Percentiles rank a stretch among this genome's conserved stretches.
Conservation (phyloP, 441 rosid species). For the Gossypium lobatum region DNA sequence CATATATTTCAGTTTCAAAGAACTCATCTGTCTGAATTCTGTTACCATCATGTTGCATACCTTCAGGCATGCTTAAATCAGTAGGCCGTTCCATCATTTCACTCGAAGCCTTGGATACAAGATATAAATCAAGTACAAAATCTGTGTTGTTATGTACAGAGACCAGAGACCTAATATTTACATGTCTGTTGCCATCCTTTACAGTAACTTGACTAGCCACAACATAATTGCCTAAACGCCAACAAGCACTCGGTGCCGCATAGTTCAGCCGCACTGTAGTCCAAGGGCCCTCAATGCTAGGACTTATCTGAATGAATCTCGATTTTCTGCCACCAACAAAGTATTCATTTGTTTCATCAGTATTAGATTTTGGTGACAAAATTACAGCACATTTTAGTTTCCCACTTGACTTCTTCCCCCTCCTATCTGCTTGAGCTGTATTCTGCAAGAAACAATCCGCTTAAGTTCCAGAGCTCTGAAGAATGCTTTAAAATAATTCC, state of each 20-base stretch:
- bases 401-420: constrained; percentile 33
- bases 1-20: constrained; percentile 50
- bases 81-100: constrained; percentile 18
- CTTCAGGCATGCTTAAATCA: constrained; percentile 29
- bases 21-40: constrained; percentile 38
- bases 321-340: constrained; percentile 38
- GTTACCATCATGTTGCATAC: constrained; percentile 22
- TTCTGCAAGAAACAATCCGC: constrained; percentile 40
- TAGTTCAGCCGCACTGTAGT: constrained; percentile 86
- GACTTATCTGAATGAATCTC: constrained; percentile 93
- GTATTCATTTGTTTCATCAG: constrained; percentile 35
- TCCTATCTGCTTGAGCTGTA: constrained; percentile 32
- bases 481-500: not conserved
- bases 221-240: constrained; percentile 89
- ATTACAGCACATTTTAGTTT: constrained; percentile 74
- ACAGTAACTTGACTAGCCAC: constrained; percentile 94
- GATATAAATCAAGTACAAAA: constrained; percentile 62
- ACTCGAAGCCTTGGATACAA: constrained; percentile 43
- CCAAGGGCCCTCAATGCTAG: constrained; percentile 93
- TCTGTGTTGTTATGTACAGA: constrained; percentile 68
- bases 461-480: not conserved
- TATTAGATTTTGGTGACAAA: constrained; percentile 51
- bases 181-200: constrained; percentile 77
- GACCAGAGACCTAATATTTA: constrained; percentile 85
- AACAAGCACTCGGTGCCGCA: constrained; percentile 96